Evolutionary conservation across 306 rosid genomes (phyloP).

Genomic region (Crotalaria pallida): DNA sequence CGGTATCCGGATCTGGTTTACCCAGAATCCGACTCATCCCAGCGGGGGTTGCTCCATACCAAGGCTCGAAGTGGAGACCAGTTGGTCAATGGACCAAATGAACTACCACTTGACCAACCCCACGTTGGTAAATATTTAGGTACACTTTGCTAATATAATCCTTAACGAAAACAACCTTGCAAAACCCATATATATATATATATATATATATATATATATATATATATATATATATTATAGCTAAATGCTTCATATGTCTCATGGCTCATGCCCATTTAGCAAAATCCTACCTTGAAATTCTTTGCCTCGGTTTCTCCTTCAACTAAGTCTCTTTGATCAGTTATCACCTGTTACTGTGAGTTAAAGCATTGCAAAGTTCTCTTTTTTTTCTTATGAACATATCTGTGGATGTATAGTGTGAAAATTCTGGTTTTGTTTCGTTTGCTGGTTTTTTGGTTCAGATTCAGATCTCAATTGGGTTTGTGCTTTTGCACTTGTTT

Average conservation of each 20-base stretch:
- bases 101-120: too few species aligned
- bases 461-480: slow-evolving; percentile 24
- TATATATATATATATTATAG: too few species aligned
- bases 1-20: too few species aligned
- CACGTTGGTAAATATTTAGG: too few species aligned
- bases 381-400: background rate
- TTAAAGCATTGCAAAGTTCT: background rate
- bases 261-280: background rate
- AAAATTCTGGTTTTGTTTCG: background rate
- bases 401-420: background rate
- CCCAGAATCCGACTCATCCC: too few species aligned
- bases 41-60: too few species aligned
- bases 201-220: too few species aligned
- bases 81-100: too few species aligned
- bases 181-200: too few species aligned
- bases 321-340: background rate
- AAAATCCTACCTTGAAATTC: background rate
- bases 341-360: background rate
- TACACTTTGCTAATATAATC: too few species aligned
- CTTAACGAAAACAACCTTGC: too few species aligned
- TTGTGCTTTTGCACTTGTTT: slow-evolving; percentile 15
- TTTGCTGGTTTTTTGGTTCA: background rate
- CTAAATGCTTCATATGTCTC: slow-evolving; percentile 15
- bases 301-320: background rate
- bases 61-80: too few species aligned